A percentile compares a stretch with the other conserved stretches of the same genome.
Conservation (phyloP, 2,329 filamentous ascomycete species). For the Coniochaeta sp. region DNA sequence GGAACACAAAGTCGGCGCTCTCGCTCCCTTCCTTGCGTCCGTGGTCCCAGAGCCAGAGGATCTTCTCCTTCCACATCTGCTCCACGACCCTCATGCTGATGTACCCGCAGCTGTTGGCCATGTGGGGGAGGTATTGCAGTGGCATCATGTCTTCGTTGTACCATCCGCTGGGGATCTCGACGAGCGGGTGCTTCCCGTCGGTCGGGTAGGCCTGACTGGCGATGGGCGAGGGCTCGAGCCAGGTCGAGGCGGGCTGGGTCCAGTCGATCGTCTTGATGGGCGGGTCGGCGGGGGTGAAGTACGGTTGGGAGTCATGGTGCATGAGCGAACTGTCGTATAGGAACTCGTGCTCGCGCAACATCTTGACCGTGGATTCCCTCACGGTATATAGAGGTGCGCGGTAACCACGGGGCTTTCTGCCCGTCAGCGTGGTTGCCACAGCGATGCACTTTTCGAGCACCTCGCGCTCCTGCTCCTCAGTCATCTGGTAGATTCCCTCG, state of each 20-base stretch:
- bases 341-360: constrained; percentile 35
- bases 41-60: constrained; percentile 45
- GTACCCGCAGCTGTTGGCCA: constrained; percentile 48
- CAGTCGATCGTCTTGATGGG: constrained; percentile 31
- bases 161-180: constrained; percentile 42
- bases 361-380: constrained; percentile 33
- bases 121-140: constrained; percentile 36
- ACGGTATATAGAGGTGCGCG: constrained; percentile 42
- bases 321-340: constrained; percentile 37
- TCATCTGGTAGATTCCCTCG: constrained; percentile 35
- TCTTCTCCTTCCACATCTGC: constrained; percentile 54
- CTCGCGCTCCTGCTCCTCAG: constrained; percentile 35
- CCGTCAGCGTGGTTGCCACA: constrained; percentile 30
- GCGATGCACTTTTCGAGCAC: constrained; percentile 29
- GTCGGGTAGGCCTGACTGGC: constrained; percentile 11
- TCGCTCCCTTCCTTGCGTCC: constrained; percentile 19
- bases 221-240: constrained; percentile 34
- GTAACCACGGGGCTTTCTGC: constrained; percentile 35
- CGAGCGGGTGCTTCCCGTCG: constrained; percentile 19
- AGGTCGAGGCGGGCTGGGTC: constrained; percentile 27
- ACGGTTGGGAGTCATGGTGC: constrained; percentile 37
- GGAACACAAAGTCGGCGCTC: constrained; percentile 35
- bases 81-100: constrained; percentile 50
- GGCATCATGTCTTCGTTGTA: constrained; percentile 44
- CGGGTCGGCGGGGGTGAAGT: constrained; percentile 29